phyloP scores from a whole-genome alignment of 2,329 filamentous ascomycete species.

The Neopestalotiopsis sp. region DNA sequence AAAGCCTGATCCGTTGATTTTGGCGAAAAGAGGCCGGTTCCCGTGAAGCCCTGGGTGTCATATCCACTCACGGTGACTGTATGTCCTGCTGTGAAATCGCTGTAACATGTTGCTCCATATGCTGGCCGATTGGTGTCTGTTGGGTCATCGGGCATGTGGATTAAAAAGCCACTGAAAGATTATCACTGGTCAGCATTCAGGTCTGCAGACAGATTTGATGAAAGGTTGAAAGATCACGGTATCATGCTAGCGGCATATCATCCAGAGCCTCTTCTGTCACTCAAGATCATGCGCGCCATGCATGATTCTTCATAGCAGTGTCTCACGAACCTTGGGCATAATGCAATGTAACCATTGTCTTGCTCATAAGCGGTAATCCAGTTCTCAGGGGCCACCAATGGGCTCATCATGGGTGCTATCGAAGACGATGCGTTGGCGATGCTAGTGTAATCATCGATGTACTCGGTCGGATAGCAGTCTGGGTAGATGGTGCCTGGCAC shows the following conservation, averaged over 20 bases:
- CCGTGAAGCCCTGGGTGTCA: slow-evolving; percentile 19
- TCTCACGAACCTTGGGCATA: slow-evolving; percentile 26
- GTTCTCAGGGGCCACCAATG: slow-evolving; percentile 27
- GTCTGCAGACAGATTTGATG: background rate
- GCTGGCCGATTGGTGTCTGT: slow-evolving; percentile 28
- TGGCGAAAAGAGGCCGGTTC: slow-evolving; percentile 18
- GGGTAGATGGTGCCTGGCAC: slow-evolving; percentile 23
- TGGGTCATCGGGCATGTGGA: slow-evolving; percentile 17
- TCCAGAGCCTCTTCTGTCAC: background rate
- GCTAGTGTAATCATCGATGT: slow-evolving; percentile 28
- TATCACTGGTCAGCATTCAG: background rate
- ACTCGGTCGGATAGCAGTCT: slow-evolving; percentile 31
- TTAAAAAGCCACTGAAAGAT: background rate
- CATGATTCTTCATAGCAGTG: background rate
- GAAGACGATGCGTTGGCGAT: slow-evolving; percentile 24
- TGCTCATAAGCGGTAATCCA: slow-evolving; percentile 21
- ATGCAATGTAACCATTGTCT: slow-evolving; percentile 27
- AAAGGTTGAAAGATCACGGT: too few relatives aligned
- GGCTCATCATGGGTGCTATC: slow-evolving; percentile 29
- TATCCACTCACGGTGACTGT: slow-evolving; percentile 22
- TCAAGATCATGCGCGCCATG: too few relatives aligned
- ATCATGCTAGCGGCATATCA: too few relatives aligned
- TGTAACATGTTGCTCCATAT: slow-evolving; percentile 31
- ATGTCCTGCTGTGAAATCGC: slow-evolving; percentile 24
- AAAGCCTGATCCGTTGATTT: slow-evolving; percentile 23